Conservation (phyloP, 2,329 filamentous ascomycete species). For the Epichloe aotearoae region DNA sequence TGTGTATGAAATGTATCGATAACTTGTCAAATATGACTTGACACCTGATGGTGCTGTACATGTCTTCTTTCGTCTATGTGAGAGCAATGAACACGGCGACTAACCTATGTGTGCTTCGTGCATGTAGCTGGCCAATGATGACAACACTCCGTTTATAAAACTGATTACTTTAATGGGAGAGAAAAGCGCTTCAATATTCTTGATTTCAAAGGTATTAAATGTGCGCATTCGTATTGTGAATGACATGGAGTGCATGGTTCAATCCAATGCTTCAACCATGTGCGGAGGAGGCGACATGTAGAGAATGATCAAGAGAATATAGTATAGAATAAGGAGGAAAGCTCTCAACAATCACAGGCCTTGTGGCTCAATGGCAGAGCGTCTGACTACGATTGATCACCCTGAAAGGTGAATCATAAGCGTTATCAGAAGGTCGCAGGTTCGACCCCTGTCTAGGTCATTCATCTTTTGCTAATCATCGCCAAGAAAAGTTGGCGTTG, state of each 20-base stretch:
- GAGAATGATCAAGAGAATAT: neutral
- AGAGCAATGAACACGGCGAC: no score
- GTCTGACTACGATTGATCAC: constrained; percentile 28
- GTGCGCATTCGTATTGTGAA: no score
- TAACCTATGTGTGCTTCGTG: no score
- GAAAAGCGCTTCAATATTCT: accelerated
- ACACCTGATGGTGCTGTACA: no score
- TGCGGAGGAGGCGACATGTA: no score
- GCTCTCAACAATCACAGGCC: constrained; percentile 2
- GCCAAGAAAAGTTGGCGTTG: no score
- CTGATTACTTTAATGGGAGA: accelerated
- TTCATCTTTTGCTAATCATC: neutral
- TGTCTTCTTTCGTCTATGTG: no score
- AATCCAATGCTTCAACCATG: no score
- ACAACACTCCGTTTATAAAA: no score
- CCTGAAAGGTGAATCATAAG: neutral
- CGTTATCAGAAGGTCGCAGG: constrained; percentile 13
- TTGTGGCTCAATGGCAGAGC: constrained; percentile 29
- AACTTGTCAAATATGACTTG: neutral
- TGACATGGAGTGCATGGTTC: no score
- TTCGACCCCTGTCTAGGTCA: constrained; percentile 14
- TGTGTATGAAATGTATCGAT: neutral
- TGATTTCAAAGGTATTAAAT: no score
- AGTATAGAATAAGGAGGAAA: accelerated
- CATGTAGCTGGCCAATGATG: no score